A percentile compares a stretch with the other conserved stretches of the same genome.
Evolutionary conservation across 2,329 filamentous ascomycete species (phyloP).

Genomic region (Cladosporium austrohemisphaericum): DNA sequence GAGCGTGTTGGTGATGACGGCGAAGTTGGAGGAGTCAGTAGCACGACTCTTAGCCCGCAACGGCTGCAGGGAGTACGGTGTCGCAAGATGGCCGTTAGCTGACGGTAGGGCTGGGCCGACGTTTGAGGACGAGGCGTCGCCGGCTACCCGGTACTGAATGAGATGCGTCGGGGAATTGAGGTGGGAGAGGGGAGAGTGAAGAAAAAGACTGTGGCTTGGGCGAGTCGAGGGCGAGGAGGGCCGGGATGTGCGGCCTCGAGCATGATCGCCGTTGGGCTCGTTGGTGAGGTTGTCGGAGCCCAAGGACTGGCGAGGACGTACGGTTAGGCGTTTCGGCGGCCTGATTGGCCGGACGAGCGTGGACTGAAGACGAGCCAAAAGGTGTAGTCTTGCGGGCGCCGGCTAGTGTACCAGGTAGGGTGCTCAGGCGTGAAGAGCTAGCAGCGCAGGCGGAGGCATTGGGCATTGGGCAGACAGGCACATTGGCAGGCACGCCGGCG

Average conservation of each 20-base stretch:
- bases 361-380: constrained; percentile 16
- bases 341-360: constrained; percentile 10
- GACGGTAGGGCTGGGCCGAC: constrained; percentile 11
- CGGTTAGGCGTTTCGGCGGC: constrained; percentile 3
- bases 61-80: constrained; percentile 13
- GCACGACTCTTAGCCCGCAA: constrained; percentile 7
- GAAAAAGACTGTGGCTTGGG: constrained; percentile 12
- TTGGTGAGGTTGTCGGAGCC: constrained; percentile 15
- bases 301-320: constrained; percentile 9
- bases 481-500: not conserved
- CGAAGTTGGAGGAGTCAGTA: constrained; percentile 11
- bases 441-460: constrained; percentile 1
- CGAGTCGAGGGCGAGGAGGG: constrained; percentile 1
- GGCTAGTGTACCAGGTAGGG: constrained; percentile 15
- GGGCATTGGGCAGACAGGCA: constrained; percentile 10
- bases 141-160: constrained; percentile 14
- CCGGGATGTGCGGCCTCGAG: constrained; percentile 8
- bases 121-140: constrained; percentile 15
- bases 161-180: constrained; percentile 8
- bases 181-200: constrained; percentile 1
- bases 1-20: not conserved
- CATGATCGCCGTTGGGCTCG: constrained; percentile 13
- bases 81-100: constrained; percentile 15
- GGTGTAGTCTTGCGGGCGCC: constrained; percentile 15
- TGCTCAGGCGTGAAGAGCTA: constrained; percentile 12